A percentile compares a stretch with the other conserved stretches of the same genome.
These are phyloP conservation scores for Kandelia obovata DNA, from an alignment of 345 rosid species.

Conservation along the genomic window DNA sequence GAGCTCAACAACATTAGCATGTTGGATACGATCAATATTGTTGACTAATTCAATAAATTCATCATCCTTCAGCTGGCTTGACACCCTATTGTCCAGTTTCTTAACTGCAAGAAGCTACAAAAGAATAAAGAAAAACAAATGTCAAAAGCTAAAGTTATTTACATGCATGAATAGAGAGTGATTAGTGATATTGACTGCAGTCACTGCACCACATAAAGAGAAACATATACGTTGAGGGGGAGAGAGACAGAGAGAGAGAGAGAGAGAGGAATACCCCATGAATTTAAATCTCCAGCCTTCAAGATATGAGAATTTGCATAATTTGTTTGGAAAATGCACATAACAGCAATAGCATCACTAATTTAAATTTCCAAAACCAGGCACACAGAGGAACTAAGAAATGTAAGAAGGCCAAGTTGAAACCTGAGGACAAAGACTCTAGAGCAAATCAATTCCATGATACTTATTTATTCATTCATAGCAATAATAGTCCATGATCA, in stretches of 20 bases:
- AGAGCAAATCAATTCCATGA: slow-evolving; percentile 1
- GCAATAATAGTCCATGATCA: slow-evolving; percentile 9
- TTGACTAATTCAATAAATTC: slow-evolving; percentile 82
- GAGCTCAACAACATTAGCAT: slow-evolving; percentile 79
- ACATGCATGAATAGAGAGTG: neutral
- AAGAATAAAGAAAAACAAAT: slow-evolving; percentile 18
- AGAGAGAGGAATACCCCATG: neutral
- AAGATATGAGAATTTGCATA: neutral
- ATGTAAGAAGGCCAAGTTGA: neutral
- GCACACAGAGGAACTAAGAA: neutral
- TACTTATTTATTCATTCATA: neutral
- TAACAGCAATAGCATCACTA: neutral
- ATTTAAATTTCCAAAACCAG: slow-evolving; percentile 1
- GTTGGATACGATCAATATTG: slow-evolving; percentile 71
- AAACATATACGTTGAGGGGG: neutral
- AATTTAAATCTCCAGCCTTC: neutral
- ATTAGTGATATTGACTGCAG: neutral
- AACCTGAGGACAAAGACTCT: neutral
- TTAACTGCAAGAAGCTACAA: slow-evolving; percentile 82
- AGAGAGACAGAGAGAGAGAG: neutral
- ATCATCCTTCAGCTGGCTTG: slow-evolving; percentile 64
- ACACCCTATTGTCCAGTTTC: slow-evolving; percentile 71
- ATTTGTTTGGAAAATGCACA: neutral
- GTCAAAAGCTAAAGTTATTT: slow-evolving; percentile 11
- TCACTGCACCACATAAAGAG: neutral